These are phyloP conservation scores for Royoungia palumana DNA, from an alignment of 768 basidiomycete species.

Conservation along the genomic window DNA sequence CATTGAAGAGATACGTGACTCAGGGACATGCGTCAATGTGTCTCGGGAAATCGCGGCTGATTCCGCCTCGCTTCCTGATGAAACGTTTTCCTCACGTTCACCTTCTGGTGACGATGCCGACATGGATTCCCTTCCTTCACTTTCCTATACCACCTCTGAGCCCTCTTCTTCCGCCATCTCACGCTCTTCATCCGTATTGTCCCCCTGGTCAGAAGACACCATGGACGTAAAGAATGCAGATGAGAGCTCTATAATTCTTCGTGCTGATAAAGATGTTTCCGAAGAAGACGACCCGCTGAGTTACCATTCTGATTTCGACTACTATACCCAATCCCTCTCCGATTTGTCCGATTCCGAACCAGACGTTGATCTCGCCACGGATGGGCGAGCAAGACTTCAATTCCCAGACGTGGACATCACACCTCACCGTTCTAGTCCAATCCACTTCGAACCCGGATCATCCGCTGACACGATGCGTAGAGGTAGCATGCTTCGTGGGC, in stretches of 20 bases:
- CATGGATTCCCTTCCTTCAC: conserved; percentile 33
- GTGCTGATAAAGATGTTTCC: conserved; percentile 4
- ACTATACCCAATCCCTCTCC: conserved; percentile 32
- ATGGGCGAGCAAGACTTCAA: neutral
- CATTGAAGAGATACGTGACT: neutral
- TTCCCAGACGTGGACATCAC: conserved; percentile 15
- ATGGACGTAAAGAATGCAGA: conserved; percentile 18
- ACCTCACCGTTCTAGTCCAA: conserved; percentile 17
- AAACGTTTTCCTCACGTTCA: conserved; percentile 22
- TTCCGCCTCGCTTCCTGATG: conserved; percentile 14
- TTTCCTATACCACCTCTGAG: conserved; percentile 31
- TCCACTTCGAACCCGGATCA: conserved; percentile 41
- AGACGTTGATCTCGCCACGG: conserved; percentile 12
- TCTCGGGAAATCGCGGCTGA: conserved; percentile 6
- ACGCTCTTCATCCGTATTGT: conserved; percentile 42
- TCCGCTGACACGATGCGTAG: conserved; percentile 37
- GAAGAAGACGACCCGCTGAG: conserved; percentile 32
- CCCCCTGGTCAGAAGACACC: conserved; percentile 21
- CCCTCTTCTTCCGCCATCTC: conserved; percentile 39
- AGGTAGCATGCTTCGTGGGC: neutral
- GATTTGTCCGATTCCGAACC: conserved; percentile 31
- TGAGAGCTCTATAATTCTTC: conserved; percentile 9
- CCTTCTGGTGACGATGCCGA: conserved; percentile 24
- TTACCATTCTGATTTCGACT: conserved; percentile 37
- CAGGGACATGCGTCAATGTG: conserved; percentile 8